phyloP scores from a whole-genome alignment of 768 basidiomycete species.

The Leccinum incarnatum region DNA sequence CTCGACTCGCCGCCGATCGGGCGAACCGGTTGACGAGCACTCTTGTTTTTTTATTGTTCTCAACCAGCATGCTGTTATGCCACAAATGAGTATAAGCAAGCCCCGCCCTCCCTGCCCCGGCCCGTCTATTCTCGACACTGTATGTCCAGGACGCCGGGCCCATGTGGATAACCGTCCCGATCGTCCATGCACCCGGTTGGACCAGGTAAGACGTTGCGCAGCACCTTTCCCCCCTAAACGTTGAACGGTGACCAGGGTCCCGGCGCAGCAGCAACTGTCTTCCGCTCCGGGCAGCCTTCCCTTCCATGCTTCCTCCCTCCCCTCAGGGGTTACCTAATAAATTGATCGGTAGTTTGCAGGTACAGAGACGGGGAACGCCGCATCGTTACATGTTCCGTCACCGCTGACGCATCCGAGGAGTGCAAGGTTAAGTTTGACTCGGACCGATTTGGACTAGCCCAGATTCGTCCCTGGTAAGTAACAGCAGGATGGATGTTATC shows the following conservation, averaged over 20 bases:
- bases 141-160: neutral
- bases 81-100: slow-evolving; percentile 1
- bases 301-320: neutral
- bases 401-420: neutral
- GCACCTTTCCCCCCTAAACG: neutral
- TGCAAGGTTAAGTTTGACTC: slow-evolving; percentile 25
- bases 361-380: neutral
- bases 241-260: neutral
- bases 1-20: neutral
- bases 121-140: neutral
- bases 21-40: neutral
- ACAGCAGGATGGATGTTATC: neutral
- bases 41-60: neutral
- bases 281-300: neutral
- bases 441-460: neutral
- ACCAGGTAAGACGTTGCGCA: neutral
- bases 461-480: neutral
- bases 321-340: neutral
- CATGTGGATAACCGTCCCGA: neutral
- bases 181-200: neutral
- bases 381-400: neutral
- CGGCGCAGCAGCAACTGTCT: neutral
- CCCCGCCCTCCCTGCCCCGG: neutral
- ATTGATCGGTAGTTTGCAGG: neutral
- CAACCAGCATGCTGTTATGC: neutral